Evolutionary conservation across 495 filamentous ascomycete genomes (phyloP), one percentile per base, ranked within the genome.

Genomic region (Lasiosphaeria ovina): DNA sequence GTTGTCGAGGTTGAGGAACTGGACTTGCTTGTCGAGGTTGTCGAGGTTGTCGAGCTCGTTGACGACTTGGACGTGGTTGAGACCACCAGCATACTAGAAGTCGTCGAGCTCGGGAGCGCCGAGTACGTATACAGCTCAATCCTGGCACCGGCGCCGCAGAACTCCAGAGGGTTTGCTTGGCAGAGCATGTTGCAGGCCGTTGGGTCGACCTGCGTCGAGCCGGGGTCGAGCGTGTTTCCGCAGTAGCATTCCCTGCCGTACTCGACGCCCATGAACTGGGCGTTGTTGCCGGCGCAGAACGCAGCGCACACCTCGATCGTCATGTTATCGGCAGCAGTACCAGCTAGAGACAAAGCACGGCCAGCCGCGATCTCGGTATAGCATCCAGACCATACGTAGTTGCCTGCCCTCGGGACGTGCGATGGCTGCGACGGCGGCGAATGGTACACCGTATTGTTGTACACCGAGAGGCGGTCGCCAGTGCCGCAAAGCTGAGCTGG

Each of bases 281-380:
- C 54, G 8, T 45, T 61, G 35, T 65, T 61, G 2, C 45, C 60
- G 12, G 55, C 38, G 51, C 77, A 79, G 40, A 61, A 69, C 10
- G 59, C 59, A 5, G 70, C 70, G 58, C 75, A 77, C 42, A 58
- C 57, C 35, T 72, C 70, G 14, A 76, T 59, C 1, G 72, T 77
- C 61, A 72, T 68, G 38, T 62, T 59, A 62, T 79, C 66, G 51
- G 74, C 64, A 33, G 72, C 69, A 6, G 71, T 73, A 55, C 76
- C 76, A 16, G 79, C 82, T 14, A 69, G 68, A 3, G 72, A 72
- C 49, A 89, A 77, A 16, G 84, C 83, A 50, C 86, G 85, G 7
- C 51, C 55, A 5, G 51, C 57, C 17, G 59, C 70, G 8, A 66
- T 69, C 48, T 76, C 72, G 10, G 74, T 73, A 36, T 68, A 69